Conservation (phyloP, 164 flowering plant species). For the Nymphaea thermarum region DNA sequence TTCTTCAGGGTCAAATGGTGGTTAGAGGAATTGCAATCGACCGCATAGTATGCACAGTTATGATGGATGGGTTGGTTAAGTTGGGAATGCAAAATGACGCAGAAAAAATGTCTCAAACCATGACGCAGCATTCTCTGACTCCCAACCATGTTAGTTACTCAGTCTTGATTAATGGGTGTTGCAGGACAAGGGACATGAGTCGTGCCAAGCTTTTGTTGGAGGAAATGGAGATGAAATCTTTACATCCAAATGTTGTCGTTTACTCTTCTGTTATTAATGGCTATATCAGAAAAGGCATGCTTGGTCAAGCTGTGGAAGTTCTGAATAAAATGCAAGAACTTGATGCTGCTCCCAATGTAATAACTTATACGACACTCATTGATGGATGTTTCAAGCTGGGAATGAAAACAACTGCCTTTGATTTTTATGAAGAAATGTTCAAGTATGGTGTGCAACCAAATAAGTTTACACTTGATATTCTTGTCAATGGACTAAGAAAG, state of each 20-base stretch:
- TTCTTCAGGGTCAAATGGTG: slow-evolving; percentile 30
- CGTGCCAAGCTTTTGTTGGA: slow-evolving; percentile 35
- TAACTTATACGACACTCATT: slow-evolving; percentile 43
- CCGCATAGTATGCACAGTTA: slow-evolving; percentile 40
- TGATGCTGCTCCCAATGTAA: slow-evolving; percentile 46
- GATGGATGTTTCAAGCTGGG: slow-evolving; percentile 67
- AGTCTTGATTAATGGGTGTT: slow-evolving; percentile 55
- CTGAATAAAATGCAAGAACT: slow-evolving; percentile 36
- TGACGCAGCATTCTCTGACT: slow-evolving; percentile 23
- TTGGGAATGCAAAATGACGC: slow-evolving; percentile 51
- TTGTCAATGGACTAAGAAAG: slow-evolving; percentile 60
- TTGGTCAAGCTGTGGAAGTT: slow-evolving; percentile 39
- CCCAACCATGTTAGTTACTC: slow-evolving; percentile 58
- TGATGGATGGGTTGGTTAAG: slow-evolving; percentile 83
- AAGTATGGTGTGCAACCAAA: slow-evolving; percentile 38
- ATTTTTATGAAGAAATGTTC: slow-evolving; percentile 52
- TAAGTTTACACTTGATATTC: slow-evolving; percentile 43
- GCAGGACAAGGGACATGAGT: slow-evolving; percentile 55
- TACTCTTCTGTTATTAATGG: slow-evolving; percentile 65
- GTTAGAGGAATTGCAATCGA: slow-evolving; percentile 59
- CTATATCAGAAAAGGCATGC: slow-evolving; percentile 47
- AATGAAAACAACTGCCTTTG: slow-evolving; percentile 37
- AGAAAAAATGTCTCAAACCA: slow-evolving; percentile 31
- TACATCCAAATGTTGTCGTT: slow-evolving; percentile 42
- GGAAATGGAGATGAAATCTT: slow-evolving; percentile 44